Evolutionary conservation across 2,329 filamentous ascomycete species (phyloP), one percentile per base, ranked within the genome.

Genomic region (Pseudogymnoascus sp.): DNA sequence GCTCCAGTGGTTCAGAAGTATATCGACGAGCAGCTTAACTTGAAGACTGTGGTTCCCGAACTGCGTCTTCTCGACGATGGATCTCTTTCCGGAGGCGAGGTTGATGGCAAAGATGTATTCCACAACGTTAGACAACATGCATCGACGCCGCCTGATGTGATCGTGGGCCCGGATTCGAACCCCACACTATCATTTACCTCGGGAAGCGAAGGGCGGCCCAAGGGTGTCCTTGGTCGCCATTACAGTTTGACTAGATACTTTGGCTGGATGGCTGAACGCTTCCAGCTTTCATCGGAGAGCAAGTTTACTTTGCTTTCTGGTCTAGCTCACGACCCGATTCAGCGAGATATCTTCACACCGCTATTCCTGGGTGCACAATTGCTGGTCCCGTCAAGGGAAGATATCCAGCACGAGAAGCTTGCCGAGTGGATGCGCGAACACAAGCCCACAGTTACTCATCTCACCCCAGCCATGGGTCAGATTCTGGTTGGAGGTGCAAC

Each of bases 401-500:
- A 92, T 68, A 97, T 97, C 64, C 84, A 88, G 61, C 89, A 97
- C 72, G 92, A 96, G 75, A 86, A 82, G 69, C 79, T 97, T 12
- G 88, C 88, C 4, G 91, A 96, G 71, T 99, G 94, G 94, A 91
- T 97, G 82, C 80, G 82, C 60, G 84, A 88, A 60, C 84, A 89
- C 71, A 77, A 82, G 62, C 85, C 89, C 2, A 96, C 87, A 14
- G 89, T 92, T 19, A 91, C 89, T 11, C 94, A 97, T 75, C 77
- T 97, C 39, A 99, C 94, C 1, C 94, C 94, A 8, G 94, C 94
- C 63, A 97, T 97, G 92, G 92, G 92, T 62, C 91, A 97, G 69
- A 94, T 97, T 65, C 78, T 97, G 1, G 87, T 93, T n/a, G 92
- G 92, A 45, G 91, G 90, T 67, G 89, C 91, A 23, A 87, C 79